phyloP scores from a whole-genome alignment of 495 filamentous ascomycete genomes.

The Tuber melanosporum region DNA sequence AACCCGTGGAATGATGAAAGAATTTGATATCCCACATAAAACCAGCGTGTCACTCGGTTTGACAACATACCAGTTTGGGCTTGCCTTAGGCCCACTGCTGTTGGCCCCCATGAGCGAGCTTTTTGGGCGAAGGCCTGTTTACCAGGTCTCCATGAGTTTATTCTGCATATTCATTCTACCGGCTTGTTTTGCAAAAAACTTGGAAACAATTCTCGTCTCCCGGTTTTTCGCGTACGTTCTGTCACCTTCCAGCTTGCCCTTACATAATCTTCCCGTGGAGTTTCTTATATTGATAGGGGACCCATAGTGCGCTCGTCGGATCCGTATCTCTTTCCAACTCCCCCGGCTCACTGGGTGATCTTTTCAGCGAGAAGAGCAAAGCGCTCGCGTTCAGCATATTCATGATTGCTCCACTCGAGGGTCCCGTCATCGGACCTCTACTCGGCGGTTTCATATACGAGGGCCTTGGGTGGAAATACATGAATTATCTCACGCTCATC shows the following conservation, averaged over 20 bases:
- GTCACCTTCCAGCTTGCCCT: neutral
- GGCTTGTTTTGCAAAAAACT: constrained; percentile 59
- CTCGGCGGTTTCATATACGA: constrained; percentile 72
- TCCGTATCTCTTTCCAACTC: constrained; percentile 73
- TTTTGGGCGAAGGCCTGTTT: constrained; percentile 69
- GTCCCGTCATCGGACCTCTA: constrained; percentile 52
- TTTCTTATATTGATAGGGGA: neutral
- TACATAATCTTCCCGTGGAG: neutral
- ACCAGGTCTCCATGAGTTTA: constrained; percentile 55
- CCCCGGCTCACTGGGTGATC: constrained; percentile 76
- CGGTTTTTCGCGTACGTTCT: constrained; percentile 61
- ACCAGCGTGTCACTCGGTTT: constrained; percentile 65
- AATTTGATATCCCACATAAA: constrained; percentile 54
- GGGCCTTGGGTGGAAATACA: constrained; percentile 80
- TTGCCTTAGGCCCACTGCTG: constrained; percentile 66
- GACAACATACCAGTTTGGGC: constrained; percentile 69
- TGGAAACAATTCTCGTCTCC: constrained; percentile 59
- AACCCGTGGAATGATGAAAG: constrained; percentile 57
- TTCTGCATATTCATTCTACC: constrained; percentile 66
- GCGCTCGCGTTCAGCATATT: constrained; percentile 68
- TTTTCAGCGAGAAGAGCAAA: constrained; percentile 61
- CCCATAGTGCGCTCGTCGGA: constrained; percentile 61
- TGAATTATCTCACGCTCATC: constrained; percentile 77
- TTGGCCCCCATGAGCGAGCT: constrained; percentile 73
- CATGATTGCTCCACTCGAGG: constrained; percentile 73